These are phyloP conservation scores for Kwoniella heveanensis DNA, from an alignment of 768 basidiomycete species.

Conservation along the genomic window DNA sequence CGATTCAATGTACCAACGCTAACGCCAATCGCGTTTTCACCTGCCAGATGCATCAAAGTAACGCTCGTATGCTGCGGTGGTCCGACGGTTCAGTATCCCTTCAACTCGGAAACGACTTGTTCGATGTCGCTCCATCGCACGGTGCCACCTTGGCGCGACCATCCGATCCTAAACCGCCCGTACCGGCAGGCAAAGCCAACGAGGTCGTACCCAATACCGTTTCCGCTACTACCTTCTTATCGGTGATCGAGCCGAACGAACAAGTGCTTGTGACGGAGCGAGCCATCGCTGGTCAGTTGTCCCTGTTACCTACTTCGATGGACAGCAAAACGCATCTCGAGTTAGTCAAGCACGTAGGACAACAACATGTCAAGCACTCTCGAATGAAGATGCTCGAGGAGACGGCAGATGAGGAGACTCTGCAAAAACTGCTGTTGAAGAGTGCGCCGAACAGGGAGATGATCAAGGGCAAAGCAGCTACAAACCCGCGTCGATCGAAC, in stretches of 20 bases:
- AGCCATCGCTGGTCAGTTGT: slow-evolving; percentile 49
- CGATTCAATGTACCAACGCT: too few species aligned
- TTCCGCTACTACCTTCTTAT: slow-evolving; percentile 29
- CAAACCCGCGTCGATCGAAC: slow-evolving; percentile 12
- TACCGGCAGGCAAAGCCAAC: slow-evolving; percentile 6
- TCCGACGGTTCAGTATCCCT: slow-evolving; percentile 91
- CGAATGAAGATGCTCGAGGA: slow-evolving; percentile 46
- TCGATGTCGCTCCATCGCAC: slow-evolving; percentile 66
- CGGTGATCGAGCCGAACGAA: slow-evolving; percentile 27
- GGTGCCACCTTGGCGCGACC: slow-evolving; percentile 29
- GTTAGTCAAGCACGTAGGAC: slow-evolving; percentile 43
- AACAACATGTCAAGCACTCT: slow-evolving; percentile 49
- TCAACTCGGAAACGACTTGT: slow-evolving; percentile 88
- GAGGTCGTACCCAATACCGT: slow-evolving; percentile 15
- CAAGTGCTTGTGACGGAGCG: slow-evolving; percentile 46
- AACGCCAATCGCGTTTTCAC: background rate
- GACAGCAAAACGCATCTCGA: slow-evolving; percentile 47
- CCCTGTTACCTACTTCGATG: slow-evolving; percentile 45
- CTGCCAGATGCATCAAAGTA: slow-evolving; percentile 76
- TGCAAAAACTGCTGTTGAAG: slow-evolving; percentile 30
- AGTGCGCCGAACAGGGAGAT: slow-evolving; percentile 22
- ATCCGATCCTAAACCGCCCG: slow-evolving; percentile 21
- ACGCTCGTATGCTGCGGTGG: slow-evolving; percentile 89
- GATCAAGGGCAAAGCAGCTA: slow-evolving; percentile 14
- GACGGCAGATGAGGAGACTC: slow-evolving; percentile 23